Evolutionary conservation across 2,329 filamentous ascomycete species (phyloP).

Genomic region (Ascochyta pisi): DNA sequence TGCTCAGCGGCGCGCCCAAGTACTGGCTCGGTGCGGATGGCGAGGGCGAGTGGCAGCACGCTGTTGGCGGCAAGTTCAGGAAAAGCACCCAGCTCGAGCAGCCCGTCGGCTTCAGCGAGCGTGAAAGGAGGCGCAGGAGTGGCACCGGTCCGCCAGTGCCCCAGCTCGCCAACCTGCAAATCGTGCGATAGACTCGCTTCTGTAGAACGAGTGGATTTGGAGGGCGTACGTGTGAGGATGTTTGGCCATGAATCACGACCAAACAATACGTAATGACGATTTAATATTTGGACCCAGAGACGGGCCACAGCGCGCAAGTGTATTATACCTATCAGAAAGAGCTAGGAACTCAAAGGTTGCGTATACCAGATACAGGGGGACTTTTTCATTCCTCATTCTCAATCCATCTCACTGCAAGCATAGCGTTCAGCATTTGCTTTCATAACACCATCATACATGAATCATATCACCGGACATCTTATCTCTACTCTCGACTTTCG

Average conservation of each 20-base stretch:
- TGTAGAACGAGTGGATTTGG: background rate
- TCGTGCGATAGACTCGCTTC: constrained; percentile 27
- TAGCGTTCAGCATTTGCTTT: constrained; percentile 1
- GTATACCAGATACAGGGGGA: background rate
- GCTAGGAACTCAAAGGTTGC: background rate
- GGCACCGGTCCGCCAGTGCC: constrained; percentile 64
- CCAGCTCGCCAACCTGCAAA: constrained; percentile 34
- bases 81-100: constrained; percentile 50
- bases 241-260: constrained; percentile 13
- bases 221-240: background rate
- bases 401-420: constrained; percentile 8
- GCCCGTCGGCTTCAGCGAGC: constrained; percentile 58
- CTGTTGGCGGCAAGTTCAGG: constrained; percentile 67
- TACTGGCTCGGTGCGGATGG: constrained; percentile 82
- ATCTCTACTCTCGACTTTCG: background rate
- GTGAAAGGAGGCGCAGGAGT: constrained; percentile 66
- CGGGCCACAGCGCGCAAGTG: constrained; percentile 3
- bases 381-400: background rate
- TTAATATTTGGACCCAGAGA: constrained; percentile 3
- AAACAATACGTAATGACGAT: constrained; percentile 11
- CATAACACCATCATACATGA: background rate
- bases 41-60: constrained; percentile 71
- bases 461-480: background rate
- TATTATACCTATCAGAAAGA: constrained; percentile 11
- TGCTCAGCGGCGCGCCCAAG: constrained; percentile 74